Evolutionary conservation across 768 basidiomycete genomes (phyloP), one percentile per base, ranked within the genome.

Genomic region (Lactarius quietus): DNA sequence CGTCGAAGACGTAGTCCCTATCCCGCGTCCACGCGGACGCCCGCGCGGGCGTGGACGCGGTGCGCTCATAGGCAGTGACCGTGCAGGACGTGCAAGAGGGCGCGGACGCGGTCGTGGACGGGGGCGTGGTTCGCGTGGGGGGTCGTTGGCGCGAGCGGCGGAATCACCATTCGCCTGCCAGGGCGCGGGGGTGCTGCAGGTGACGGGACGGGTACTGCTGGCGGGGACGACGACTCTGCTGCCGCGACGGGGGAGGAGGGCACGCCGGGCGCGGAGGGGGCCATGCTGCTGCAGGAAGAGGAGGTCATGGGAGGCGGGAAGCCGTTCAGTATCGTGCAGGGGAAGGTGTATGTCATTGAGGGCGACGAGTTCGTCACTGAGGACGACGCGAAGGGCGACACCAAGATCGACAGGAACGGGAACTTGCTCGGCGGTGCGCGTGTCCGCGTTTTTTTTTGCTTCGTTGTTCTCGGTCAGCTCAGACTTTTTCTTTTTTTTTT

Each of bases 361-460:
- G 89, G 90, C 53, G 96, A 98, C 74, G 96, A 98, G 77, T 87
- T 94, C 68, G 77, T 90, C 56, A 89, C 93, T 7, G 86, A 87
- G 1, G 84, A 93, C 55, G 90, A 98, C 72, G 82, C 85, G 59
- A 92, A 88, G 69, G 97, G 96, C 6, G 89, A 98, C 75, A 83
- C 87, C 65, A 99, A 99, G 79, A 90, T 99, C 28, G 95, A 98
- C 73, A 79, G 78, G 66, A 82, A 86, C 66, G 97, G 96, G 17
- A 88, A 87, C 68, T 74, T 98, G 31, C 83, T 93, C 8, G 95
- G 88, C 65, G 93, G 95, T 94, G 72, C 70, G 86, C 76, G 17
- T 54, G 33, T 57, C 53, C 65, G 56, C 36, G 17, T 36, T 12
- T 36, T 12, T 36, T 36, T 36, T 6, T 2, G 6, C 10, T 36